Evolutionary conservation across 169 alveolate species (phyloP).

Genomic region (Plasmodium relictum): DNA sequence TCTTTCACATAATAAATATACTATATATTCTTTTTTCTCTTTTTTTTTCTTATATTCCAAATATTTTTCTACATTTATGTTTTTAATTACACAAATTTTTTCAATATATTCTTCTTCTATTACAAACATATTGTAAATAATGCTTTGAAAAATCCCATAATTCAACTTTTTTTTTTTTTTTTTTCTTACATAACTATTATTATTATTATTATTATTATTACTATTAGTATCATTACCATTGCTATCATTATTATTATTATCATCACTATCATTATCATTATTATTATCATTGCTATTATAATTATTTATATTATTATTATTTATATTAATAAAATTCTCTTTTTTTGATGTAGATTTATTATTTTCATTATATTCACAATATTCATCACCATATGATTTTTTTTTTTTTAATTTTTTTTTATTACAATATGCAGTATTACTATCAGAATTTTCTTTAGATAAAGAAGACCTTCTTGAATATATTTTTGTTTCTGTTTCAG

Average conservation of each 20-base stretch:
- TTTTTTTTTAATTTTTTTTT: too few relatives aligned
- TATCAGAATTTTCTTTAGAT: neutral
- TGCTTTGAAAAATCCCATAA: slow-evolving; percentile 18
- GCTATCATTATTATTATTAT: neutral
- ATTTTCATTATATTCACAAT: too few relatives aligned
- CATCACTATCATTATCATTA: neutral
- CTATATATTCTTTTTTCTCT: slow-evolving; percentile 63
- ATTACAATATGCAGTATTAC: too few relatives aligned
- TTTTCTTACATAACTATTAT: neutral
- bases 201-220: neutral
- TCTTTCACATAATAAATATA: slow-evolving; percentile 61
- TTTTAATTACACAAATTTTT: slow-evolving; percentile 61
- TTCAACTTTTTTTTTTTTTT: neutral
- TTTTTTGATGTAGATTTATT: too few relatives aligned
- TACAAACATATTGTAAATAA: slow-evolving; percentile 40
- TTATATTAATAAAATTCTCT: neutral
- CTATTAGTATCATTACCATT: neutral
- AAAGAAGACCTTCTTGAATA: neutral
- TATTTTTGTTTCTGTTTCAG: too few relatives aligned
- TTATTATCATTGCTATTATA: neutral
- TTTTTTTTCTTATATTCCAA: slow-evolving; percentile 67
- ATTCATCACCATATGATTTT: too few relatives aligned
- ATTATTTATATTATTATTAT: neutral
- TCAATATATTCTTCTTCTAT: slow-evolving; percentile 64
- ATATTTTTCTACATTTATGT: slow-evolving; percentile 54